Evolutionary conservation across 2,329 filamentous ascomycete genomes (phyloP), one percentile per base, ranked within the genome.

Genomic region (Diaporthe velutina): DNA sequence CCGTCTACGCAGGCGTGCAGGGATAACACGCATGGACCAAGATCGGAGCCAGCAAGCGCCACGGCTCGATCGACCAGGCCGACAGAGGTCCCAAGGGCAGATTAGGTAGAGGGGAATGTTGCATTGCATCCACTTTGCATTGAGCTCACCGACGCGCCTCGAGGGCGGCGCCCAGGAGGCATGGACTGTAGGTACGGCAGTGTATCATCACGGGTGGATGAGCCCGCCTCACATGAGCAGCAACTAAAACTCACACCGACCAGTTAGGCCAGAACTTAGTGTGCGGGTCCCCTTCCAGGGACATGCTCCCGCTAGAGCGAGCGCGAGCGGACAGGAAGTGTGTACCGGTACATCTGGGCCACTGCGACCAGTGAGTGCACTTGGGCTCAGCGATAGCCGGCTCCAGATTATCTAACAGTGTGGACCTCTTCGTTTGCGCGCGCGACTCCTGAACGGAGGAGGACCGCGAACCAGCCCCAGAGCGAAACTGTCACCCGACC

Each of bases 41-140:
- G 64, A 68, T 68, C 48, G 64, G 33, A 33, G 33, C 48, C 64
- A 19, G 30, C 64, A 68, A 25, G 64, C 30, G 64, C 64, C 64
- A 67, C 35, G 45, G 30, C 22, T 52, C 64, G 64, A 52, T 67
- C 45, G 64, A 68, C 15, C 48, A 38, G 17, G 45, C 13, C 45
- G 28, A 33, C 2, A 19, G 30, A 17, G 40, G 12, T 13, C 42
- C 28, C 61, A 10, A 67, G 12, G 61, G 42, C n/a, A 52, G 61
- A 67, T 52, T 52, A 52, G 61, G 61, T 67, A 52, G 64, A 68
- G 48, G 64, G 48, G 64, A 28, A 68, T 68, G 64, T 68, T 54
- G 64, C 64, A 68, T 68, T 50, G 64, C 64, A 68, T 67, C 45
- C 19, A 50, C 45, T 38, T 67, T 38, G 61, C 42, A 38, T 48